Conservation (phyloP, 1,284 basidiomycete species). For the Malassezia yamatoensis region DNA sequence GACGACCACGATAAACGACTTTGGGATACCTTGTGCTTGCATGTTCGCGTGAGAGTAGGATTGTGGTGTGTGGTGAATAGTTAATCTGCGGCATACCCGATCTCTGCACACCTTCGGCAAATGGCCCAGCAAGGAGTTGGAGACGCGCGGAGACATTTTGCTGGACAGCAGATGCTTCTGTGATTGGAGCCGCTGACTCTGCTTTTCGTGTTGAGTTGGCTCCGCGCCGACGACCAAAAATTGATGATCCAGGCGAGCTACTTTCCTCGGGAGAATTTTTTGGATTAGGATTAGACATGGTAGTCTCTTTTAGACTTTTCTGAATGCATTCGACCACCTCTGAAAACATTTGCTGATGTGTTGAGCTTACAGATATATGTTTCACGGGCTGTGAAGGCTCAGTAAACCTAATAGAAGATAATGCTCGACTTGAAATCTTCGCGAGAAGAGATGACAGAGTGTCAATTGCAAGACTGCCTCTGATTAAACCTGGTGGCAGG, state of each 20-base stretch:
- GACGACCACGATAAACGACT: slow-evolving; percentile 2
- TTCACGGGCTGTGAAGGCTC: too few relatives aligned
- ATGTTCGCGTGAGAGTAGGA: neutral
- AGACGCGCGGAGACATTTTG: neutral
- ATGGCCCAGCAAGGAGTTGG: neutral
- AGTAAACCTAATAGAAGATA: too few relatives aligned
- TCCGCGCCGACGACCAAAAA: neutral
- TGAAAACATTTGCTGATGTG: too few relatives aligned
- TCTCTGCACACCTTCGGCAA: neutral
- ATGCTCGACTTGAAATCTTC: neutral
- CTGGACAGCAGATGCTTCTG: neutral
- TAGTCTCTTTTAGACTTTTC: too few relatives aligned
- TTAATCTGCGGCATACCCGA: neutral
- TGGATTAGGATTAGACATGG: too few relatives aligned
- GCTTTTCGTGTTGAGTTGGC: neutral
- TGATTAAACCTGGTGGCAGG: neutral
- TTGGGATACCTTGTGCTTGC: neutral
- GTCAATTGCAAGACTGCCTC: neutral
- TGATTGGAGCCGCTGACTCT: neutral
- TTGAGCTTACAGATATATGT: too few relatives aligned
- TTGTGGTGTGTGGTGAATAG: neutral
- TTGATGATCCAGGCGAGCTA: neutral
- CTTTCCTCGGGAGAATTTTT: neutral
- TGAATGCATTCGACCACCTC: too few relatives aligned
- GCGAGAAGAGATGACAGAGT: neutral